Conservation (phyloP, 371 early-diverging fungal genomes). For the Mortierella sp. region DNA sequence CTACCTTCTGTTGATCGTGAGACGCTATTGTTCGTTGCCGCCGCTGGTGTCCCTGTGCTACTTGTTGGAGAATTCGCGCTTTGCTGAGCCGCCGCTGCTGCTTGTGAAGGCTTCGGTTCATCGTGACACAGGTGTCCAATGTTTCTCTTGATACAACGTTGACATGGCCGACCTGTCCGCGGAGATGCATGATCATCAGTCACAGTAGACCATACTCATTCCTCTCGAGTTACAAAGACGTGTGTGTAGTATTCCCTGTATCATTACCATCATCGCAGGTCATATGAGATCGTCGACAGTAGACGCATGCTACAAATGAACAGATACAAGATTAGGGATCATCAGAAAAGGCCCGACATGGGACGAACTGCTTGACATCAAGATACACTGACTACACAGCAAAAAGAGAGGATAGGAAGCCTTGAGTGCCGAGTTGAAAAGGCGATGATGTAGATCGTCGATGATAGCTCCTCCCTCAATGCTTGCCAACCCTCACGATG, state of each 20-base stretch:
- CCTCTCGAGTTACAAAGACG: background rate
- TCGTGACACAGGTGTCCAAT: constrained; percentile 94
- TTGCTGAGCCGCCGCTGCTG: constrained; percentile 15
- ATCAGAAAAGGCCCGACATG: no score
- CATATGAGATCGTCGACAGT: constrained; percentile 89
- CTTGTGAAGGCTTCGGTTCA: constrained; percentile 65
- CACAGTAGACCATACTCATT: background rate
- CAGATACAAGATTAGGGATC: background rate
- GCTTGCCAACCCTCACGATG: no score
- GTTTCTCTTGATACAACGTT: constrained; percentile 92
- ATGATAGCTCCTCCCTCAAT: no score
- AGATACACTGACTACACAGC: no score
- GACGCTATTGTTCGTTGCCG: constrained; percentile 17
- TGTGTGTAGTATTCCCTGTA: background rate
- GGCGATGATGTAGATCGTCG: no score
- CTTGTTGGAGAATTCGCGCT: constrained; percentile 17
- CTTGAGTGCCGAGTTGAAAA: no score
- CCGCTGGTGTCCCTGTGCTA: constrained; percentile 18
- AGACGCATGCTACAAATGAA: constrained; percentile 72
- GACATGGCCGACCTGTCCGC: constrained; percentile 85
- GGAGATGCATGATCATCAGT: no score
- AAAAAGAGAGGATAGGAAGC: background rate
- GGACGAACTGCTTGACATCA: no score
- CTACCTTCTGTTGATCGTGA: constrained; percentile 41
- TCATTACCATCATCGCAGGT: constrained; percentile 80